Evolutionary conservation across 1,284 basidiomycete genomes (phyloP).

Genomic region (Caloboletus firmus): DNA sequence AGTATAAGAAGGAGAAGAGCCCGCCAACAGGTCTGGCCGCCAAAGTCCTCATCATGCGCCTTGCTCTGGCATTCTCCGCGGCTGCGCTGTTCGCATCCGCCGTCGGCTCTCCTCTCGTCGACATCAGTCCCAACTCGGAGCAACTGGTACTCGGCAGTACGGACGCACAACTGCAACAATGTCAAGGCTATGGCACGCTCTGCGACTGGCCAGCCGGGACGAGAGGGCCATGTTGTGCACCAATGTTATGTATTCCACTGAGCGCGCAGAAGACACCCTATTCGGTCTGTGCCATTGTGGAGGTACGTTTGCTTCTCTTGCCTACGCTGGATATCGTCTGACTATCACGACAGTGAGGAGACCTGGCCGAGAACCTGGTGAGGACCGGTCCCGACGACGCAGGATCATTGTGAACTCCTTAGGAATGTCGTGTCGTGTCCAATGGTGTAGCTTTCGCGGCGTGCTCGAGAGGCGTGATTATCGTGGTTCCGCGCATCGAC

Average conservation of each 20-base stretch:
- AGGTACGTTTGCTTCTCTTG: not conserved
- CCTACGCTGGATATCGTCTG: not conserved
- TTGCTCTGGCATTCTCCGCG: not conserved
- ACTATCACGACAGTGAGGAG: not conserved
- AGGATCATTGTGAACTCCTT: not conserved
- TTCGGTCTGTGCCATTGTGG: not conserved
- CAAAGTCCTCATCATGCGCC: slow-evolving; percentile 11
- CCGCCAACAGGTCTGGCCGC: too few species aligned
- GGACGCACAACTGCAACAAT: not conserved
- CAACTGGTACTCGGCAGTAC: slow-evolving; percentile 3
- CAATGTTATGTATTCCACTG: not conserved
- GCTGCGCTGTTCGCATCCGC: slow-evolving; percentile 3
- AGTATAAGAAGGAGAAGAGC: not conserved
- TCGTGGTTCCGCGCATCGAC: not conserved
- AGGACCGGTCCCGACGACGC: not conserved
- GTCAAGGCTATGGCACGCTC: not conserved
- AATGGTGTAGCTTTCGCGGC: not conserved
- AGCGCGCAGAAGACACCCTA: not conserved
- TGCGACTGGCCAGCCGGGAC: slow-evolving; percentile 14
- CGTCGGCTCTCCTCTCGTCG: slow-evolving; percentile 11
- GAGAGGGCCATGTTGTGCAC: slow-evolving; percentile 1
- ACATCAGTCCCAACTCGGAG: slow-evolving; percentile 1
- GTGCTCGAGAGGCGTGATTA: not conserved
- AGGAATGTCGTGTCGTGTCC: not conserved
- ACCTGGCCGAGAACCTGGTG: not conserved